A percentile compares a stretch with the other conserved stretches of the same genome.
phyloP scores from a whole-genome alignment of 805 yeast species.

The Lipomyces starkeyi region DNA sequence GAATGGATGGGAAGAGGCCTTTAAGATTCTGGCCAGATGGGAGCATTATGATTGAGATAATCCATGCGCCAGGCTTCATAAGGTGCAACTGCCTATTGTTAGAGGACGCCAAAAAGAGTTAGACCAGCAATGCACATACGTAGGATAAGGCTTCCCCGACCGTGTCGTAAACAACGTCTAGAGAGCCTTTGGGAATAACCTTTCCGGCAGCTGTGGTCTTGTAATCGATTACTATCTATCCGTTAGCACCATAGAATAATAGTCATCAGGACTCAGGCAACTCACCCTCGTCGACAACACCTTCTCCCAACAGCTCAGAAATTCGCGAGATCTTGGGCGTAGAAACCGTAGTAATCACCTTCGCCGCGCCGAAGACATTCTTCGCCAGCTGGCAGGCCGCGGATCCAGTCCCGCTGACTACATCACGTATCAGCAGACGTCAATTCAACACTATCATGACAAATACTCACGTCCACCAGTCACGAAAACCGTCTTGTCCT shows the following conservation, averaged over 20 bases:
- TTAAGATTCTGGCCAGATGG: conserved; percentile 21
- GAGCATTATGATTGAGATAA: conserved; percentile 25
- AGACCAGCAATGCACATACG: not conserved
- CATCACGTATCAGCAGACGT: not conserved
- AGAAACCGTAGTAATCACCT: conserved; percentile 39
- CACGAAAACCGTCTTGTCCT: conserved; percentile 36
- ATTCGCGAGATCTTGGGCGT: conserved; percentile 34
- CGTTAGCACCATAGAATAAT: not conserved
- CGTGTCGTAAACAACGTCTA: conserved; percentile 38
- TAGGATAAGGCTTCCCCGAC: conserved; percentile 25
- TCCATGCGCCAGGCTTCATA: conserved; percentile 33
- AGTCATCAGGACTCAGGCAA: not conserved
- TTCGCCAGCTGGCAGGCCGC: conserved; percentile 38
- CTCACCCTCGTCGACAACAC: conserved; percentile 30
- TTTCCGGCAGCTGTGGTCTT: conserved; percentile 32
- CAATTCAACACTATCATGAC: not conserved
- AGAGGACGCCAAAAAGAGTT: not conserved
- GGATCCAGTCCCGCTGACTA: conserved; percentile 31
- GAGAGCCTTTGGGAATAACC: conserved; percentile 24
- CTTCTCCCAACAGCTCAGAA: conserved; percentile 34
- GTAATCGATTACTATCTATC: conserved; percentile 35
- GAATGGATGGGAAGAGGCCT: conserved; percentile 1
- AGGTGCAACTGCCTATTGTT: conserved; percentile 15
- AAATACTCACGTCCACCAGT: conserved; percentile 27
- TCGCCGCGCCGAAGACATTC: conserved; percentile 37